Evolutionary conservation across 2,329 filamentous ascomycete genomes (phyloP).

Genomic region (Hymenoscyphus fructigenus): DNA sequence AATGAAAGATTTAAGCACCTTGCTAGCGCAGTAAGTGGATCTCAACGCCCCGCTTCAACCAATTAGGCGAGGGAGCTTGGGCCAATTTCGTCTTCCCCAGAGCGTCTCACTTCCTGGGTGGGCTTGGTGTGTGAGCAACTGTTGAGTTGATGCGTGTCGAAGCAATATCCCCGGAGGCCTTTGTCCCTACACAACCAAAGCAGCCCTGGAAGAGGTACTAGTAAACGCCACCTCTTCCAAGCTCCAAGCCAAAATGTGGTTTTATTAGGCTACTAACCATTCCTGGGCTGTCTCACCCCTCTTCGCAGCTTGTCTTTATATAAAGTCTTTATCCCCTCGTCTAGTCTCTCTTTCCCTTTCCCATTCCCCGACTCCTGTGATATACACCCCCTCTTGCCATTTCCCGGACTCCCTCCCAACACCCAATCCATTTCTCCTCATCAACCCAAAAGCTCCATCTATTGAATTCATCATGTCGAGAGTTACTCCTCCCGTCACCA

Average conservation of each 20-base stretch:
- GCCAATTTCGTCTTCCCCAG: not conserved
- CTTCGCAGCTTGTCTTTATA: not conserved
- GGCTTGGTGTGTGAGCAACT: not conserved
- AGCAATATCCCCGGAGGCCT: not conserved
- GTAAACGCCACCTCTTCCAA: not conserved
- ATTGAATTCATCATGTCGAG: conserved; percentile 31
- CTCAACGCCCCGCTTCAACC: conserved; percentile 1
- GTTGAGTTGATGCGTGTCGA: not conserved
- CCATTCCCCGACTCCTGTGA: not conserved
- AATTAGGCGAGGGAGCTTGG: conserved; percentile 5
- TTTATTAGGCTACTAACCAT: not conserved
- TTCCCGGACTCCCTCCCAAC: not conserved
- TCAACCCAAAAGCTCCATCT: not conserved
- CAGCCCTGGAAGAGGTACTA: not conserved
- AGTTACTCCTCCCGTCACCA: conserved; percentile 35
- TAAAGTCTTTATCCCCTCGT: not conserved
- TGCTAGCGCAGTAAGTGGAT: not conserved
- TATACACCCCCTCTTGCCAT: not conserved
- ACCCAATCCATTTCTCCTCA: not conserved
- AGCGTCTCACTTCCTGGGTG: conserved; percentile 6
- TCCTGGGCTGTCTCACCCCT: not conserved
- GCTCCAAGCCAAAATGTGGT: not conserved
- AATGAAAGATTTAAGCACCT: not conserved
- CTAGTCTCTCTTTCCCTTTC: not conserved
- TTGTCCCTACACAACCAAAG: not conserved